Conservation (phyloP, 768 basidiomycete species). For the Suillus clintonianus region DNA sequence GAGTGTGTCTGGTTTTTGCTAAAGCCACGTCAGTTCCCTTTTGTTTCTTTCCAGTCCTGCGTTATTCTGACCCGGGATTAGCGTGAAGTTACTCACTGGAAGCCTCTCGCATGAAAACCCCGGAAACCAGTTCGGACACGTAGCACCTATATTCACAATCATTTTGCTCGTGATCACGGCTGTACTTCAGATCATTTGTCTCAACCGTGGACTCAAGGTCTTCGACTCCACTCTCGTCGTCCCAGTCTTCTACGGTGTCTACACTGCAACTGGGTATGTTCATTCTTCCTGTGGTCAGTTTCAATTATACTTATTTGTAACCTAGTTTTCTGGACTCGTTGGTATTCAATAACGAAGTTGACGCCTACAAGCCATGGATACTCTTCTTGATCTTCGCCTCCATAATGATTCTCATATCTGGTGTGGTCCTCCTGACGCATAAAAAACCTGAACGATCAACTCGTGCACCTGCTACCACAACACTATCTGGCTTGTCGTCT, state of each 20-base stretch:
- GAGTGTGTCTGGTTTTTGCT: slow-evolving; percentile 86
- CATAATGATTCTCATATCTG: slow-evolving; percentile 82
- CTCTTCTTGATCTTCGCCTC: slow-evolving; percentile 87
- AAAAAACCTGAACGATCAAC: slow-evolving; percentile 74
- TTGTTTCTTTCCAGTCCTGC: neutral
- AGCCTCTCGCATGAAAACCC: slow-evolving; percentile 77
- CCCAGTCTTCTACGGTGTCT: slow-evolving; percentile 92
- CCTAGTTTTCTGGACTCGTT: slow-evolving; percentile 63
- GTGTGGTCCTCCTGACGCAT: slow-evolving; percentile 91
- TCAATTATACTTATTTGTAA: slow-evolving; percentile 4
- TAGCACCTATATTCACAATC: slow-evolving; percentile 77
- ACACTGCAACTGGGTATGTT: slow-evolving; percentile 77
- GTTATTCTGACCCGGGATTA: slow-evolving; percentile 28
- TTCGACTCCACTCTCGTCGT: slow-evolving; percentile 93
- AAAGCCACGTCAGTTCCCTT: slow-evolving; percentile 37
- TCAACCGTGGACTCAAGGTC: slow-evolving; percentile 86
- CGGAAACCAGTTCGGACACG: slow-evolving; percentile 86
- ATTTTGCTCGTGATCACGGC: slow-evolving; percentile 67
- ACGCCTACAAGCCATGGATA: slow-evolving; percentile 85
- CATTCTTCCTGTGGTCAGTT: neutral
- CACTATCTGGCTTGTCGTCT: slow-evolving; percentile 22
- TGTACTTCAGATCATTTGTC: slow-evolving; percentile 86
- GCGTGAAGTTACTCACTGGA: slow-evolving; percentile 80
- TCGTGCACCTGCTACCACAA: slow-evolving; percentile 25
- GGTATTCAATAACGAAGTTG: slow-evolving; percentile 83